Evolutionary conservation across 139 green algal genomes (phyloP), one percentile per base, ranked within the genome.

Genomic region (Marvania coccoides): DNA sequence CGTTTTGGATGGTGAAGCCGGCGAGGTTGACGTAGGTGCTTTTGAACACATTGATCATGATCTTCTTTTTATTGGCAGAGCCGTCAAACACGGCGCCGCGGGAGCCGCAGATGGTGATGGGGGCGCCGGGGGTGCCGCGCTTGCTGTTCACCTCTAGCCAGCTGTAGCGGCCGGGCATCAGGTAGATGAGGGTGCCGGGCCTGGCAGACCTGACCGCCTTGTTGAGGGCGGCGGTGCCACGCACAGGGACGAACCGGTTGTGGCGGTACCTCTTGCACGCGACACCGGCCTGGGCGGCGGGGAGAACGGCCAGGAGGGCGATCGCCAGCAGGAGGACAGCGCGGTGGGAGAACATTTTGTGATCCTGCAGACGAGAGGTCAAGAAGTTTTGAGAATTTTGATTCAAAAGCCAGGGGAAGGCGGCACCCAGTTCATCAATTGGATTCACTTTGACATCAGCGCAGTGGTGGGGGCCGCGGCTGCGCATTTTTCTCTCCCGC

Each of bases 11-110:
- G 0, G 57, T 64, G 57, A 64, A 54, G 31, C 57, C 57, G 48
- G 31, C 57, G 26, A 64, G 28, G 24, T 64, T 64, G 57, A 64
- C 31, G 57, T 64, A 64, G 12, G 29, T 64, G 8, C 37, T 55
- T 10, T 64, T 64, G 57, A 55, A 55, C 13, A 64, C 48, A 5
- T 38, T 46, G 14, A 64, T 37, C 19, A 23, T 38, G 51, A 40
- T 40, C 9, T 7, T 26, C 15, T 55, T 55, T 19, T 51, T 51
- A 19, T 51, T 19, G 42, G 19, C 42, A 24, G 47, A 55, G n/a
- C 23, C 57, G 35, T 64, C 57, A 0, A 64, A 4, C 6, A 64
- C 26, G 33, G 57, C 57, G 15, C 33, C 48, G 30, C n/a, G 19
- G 15, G 57, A 13, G 4, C 57, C 57, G 33, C 57, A 64, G 6